These are phyloP conservation scores for Tremellales sp. DNA, from an alignment of 1,284 basidiomycete genomes.

Conservation along the genomic window DNA sequence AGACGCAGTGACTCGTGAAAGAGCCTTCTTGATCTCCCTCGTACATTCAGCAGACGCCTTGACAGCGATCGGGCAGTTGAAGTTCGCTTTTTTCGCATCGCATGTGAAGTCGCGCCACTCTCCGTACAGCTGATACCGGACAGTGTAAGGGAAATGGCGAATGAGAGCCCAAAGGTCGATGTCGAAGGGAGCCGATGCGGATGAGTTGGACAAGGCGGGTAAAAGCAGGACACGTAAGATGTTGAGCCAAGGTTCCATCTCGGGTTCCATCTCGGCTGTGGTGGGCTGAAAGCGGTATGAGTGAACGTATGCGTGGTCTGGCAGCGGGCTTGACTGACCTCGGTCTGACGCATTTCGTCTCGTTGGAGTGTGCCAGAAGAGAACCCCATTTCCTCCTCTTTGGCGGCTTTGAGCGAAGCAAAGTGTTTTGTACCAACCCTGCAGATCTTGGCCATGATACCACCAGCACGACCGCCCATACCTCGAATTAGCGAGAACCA, in stretches of 20 bases:
- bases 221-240: conserved; percentile 76
- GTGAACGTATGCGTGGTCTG: not conserved
- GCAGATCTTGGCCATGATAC: conserved; percentile 61
- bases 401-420: conserved; percentile 19
- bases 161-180: conserved; percentile 86
- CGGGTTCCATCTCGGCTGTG: conserved; percentile 38
- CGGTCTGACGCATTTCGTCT: conserved; percentile 10
- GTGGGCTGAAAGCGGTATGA: conserved; percentile 26
- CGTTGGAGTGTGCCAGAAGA: conserved; percentile 33
- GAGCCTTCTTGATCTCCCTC: conserved; percentile 50
- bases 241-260: conserved; percentile 64
- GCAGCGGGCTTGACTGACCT: conserved; percentile 10
- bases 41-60: conserved; percentile 46
- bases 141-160: conserved; percentile 67
- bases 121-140: conserved; percentile 86
- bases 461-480: conserved; percentile 66
- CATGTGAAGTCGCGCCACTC: conserved; percentile 81
- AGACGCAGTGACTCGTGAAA: conserved; percentile 47
- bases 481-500: conserved; percentile 71
- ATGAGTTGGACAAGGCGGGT: conserved; percentile 79
- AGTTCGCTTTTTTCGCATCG: conserved; percentile 29
- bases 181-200: conserved; percentile 77
- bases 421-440: conserved; percentile 57
- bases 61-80: conserved; percentile 32
- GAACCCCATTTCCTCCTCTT: conserved; percentile 12